These are phyloP conservation scores for Waltiozyma solani DNA, from an alignment of 1,139 yeast genomes.

Conservation along the genomic window DNA sequence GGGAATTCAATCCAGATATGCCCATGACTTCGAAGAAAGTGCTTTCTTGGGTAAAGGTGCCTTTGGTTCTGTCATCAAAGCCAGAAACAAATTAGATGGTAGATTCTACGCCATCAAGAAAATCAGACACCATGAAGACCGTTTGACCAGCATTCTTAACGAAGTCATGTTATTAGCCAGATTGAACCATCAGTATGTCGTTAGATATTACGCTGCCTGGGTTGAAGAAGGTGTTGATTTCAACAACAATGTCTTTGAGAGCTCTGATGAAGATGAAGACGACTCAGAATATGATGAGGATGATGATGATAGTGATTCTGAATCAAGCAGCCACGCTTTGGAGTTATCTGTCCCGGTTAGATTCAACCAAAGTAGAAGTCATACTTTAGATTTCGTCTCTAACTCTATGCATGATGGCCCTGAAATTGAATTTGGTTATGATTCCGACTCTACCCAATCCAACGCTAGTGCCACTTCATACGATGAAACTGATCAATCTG, in stretches of 20 bases:
- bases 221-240: slow-evolving; percentile 53
- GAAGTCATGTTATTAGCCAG: slow-evolving; percentile 91
- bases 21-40: slow-evolving; percentile 86
- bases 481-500: slow-evolving; percentile 9
- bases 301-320: slow-evolving; percentile 15
- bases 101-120: slow-evolving; percentile 91
- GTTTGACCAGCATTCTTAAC: slow-evolving; percentile 69
- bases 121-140: slow-evolving; percentile 72
- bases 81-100: slow-evolving; percentile 86
- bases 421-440: slow-evolving; percentile 47
- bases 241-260: slow-evolving; percentile 23
- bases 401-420: slow-evolving; percentile 42
- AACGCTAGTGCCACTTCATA: slow-evolving; percentile 15
- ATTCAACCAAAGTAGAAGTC: slow-evolving; percentile 14
- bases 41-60: slow-evolving; percentile 93
- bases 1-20: slow-evolving; percentile 41
- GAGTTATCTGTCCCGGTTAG: slow-evolving; percentile 5
- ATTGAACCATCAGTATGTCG: slow-evolving; percentile 90
- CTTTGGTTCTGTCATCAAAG: slow-evolving; percentile 95
- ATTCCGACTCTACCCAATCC: slow-evolving; percentile 19
- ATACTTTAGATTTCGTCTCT: slow-evolving; percentile 51
- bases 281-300: too few relatives aligned
- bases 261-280: slow-evolving; percentile 21
- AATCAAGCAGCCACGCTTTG: slow-evolving; percentile 13
- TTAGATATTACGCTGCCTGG: slow-evolving; percentile 96